Percentiles rank a stretch among this genome's conserved stretches.
phyloP scores from a whole-genome alignment of 2,329 filamentous ascomycete genomes.

The Aureobasidium sp. region DNA sequence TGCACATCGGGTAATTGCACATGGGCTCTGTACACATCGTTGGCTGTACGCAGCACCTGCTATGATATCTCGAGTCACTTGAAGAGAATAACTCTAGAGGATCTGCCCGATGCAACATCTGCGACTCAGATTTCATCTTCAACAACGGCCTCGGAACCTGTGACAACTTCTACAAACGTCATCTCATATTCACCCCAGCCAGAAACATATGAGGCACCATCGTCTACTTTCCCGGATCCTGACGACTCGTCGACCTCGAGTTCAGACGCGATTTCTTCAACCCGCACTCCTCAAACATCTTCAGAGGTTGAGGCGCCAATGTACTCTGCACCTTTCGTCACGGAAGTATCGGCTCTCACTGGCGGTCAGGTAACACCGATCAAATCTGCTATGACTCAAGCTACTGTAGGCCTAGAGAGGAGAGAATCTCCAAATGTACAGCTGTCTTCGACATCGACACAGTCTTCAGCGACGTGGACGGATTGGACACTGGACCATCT shows the following conservation, averaged over 20 bases:
- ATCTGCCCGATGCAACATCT: not conserved
- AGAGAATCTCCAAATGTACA: not conserved
- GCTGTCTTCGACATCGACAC: not conserved
- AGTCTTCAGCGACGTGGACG: not conserved
- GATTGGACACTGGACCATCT: not conserved
- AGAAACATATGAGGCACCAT: too few relatives aligned
- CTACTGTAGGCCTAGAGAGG: not conserved
- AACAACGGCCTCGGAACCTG: too few relatives aligned
- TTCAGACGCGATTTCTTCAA: not conserved
- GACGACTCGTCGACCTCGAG: not conserved
- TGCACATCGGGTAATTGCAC: conserved; percentile 7
- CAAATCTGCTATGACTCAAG: not conserved
- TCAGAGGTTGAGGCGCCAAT: not conserved
- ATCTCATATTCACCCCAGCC: too few relatives aligned
- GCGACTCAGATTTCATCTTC: not conserved
- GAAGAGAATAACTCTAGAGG: not conserved
- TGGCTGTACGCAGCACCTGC: not conserved
- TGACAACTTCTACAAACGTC: not conserved
- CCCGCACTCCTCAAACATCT: not conserved
- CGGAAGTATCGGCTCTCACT: not conserved
- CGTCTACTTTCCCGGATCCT: too few relatives aligned
- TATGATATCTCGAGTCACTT: not conserved
- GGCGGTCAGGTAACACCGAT: not conserved
- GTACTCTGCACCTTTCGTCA: not conserved
- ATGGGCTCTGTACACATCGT: not conserved